These are phyloP conservation scores for Aurantiochytrium sp. DNA, from an alignment of 108 stramenopile species.

Conservation along the genomic window DNA sequence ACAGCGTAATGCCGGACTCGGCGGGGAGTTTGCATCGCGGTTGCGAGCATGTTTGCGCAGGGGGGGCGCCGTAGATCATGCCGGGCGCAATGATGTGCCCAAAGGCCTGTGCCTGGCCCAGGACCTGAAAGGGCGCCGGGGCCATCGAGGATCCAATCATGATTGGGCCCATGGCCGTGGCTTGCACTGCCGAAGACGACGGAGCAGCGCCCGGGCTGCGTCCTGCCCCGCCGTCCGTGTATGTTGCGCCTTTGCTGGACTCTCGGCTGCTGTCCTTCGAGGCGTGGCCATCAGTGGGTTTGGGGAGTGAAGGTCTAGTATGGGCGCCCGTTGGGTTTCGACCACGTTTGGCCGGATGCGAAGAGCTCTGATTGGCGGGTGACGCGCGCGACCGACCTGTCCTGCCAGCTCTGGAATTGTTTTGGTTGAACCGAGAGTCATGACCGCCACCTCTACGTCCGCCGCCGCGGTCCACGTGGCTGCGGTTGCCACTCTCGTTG, in stretches of 20 bases:
- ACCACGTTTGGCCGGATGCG: too few species aligned
- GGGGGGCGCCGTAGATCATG: not conserved
- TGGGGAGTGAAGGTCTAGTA: too few species aligned
- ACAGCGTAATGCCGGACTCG: not conserved
- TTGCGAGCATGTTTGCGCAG: not conserved
- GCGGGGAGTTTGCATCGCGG: not conserved
- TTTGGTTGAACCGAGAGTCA: not conserved
- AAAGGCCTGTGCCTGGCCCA: not conserved
- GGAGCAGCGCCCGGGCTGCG: not conserved
- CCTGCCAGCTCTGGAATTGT: not conserved
- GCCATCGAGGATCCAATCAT: not conserved
- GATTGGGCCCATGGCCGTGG: not conserved
- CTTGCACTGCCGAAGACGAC: not conserved
- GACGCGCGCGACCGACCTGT: too few species aligned
- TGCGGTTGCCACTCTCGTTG: not conserved
- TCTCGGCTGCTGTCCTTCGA: too few species aligned
- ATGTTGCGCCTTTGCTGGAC: too few species aligned
- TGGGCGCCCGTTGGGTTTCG: too few species aligned
- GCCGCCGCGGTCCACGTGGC: not conserved
- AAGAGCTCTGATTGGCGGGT: too few species aligned
- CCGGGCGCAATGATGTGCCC: not conserved
- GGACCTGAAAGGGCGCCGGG: not conserved
- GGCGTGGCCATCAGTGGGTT: too few species aligned
- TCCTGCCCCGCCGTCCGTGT: too few species aligned
- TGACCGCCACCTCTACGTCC: not conserved